phyloP scores from a whole-genome alignment of 129 eudicot genomes.

The Flaveria brownii region DNA sequence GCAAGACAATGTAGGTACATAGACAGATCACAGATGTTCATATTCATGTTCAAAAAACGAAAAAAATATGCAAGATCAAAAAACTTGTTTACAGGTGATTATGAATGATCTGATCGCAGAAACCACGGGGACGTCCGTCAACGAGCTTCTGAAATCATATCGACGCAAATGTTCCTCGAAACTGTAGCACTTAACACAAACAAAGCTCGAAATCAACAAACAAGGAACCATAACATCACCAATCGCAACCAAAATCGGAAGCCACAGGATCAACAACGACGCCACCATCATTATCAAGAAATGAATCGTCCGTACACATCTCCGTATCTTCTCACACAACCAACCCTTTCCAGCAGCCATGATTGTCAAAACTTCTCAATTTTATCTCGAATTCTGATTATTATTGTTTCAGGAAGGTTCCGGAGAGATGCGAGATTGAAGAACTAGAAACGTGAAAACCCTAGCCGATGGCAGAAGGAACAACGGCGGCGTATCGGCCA shows the following conservation, averaged over 20 bases:
- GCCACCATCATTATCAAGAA: conserved; percentile 80
- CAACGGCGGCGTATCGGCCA: conserved; percentile 42
- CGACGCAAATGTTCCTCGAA: conserved; percentile 58
- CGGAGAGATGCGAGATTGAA: conserved; percentile 30
- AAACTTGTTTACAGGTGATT: conserved; percentile 58
- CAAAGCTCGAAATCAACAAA: conserved; percentile 66
- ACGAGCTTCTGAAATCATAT: conserved; percentile 78
- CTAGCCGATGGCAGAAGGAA: conserved; percentile 37
- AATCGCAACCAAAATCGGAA: conserved; percentile 74
- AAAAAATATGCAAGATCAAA: background rate
- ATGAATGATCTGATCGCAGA: conserved; percentile 82
- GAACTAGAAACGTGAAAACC: conserved; percentile 36
- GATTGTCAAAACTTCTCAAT: background rate
- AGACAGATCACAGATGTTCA: background rate
- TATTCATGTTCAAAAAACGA: background rate
- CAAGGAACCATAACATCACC: conserved; percentile 75
- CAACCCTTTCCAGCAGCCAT: conserved; percentile 49
- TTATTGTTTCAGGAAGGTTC: background rate
- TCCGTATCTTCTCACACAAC: conserved; percentile 58
- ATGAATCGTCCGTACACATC: conserved; percentile 60
- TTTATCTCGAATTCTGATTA: conserved; percentile 3
- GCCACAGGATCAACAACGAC: conserved; percentile 61
- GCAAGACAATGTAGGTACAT: conserved; percentile 15
- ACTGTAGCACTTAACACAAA: conserved; percentile 70
- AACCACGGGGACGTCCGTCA: conserved; percentile 80